These are phyloP conservation scores for Neovahlkampfia damariscottae DNA, from an alignment of 78 protist species.

Conservation along the genomic window DNA sequence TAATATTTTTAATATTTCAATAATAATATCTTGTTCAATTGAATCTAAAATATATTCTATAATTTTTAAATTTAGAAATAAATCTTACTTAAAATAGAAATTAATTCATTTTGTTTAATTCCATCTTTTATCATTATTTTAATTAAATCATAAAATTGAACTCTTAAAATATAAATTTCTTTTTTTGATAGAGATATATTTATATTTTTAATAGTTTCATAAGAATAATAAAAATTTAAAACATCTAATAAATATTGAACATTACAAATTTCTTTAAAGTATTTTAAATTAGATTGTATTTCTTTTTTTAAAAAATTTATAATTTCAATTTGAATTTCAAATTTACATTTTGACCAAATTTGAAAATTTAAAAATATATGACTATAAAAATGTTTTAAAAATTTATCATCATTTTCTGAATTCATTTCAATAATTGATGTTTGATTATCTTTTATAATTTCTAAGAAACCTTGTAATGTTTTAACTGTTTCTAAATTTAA, in stretches of 20 bases:
- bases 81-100: too few species aligned
- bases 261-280: neutral
- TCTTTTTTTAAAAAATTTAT: neutral
- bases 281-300: neutral
- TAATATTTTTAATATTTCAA: neutral
- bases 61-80: too few species aligned
- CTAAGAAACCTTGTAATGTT: neutral
- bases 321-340: neutral
- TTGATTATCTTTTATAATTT: too few species aligned
- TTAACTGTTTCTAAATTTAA: neutral
- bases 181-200: neutral
- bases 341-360: neutral
- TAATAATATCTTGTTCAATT: neutral
- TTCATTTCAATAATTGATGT: neutral
- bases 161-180: neutral
- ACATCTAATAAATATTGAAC: neutral
- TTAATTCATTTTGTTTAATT: too few species aligned
- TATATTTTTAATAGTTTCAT: neutral
- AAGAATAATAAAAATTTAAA: neutral
- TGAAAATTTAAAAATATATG: neutral
- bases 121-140: too few species aligned
- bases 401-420: neutral
- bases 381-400: neutral
- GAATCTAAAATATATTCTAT: neutral
- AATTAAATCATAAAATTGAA: too few species aligned